A percentile compares a stretch with the other conserved stretches of the same genome.
Evolutionary conservation across 495 filamentous ascomycete species (phyloP).

Genomic region (Penicillium cosmopolitanum): DNA sequence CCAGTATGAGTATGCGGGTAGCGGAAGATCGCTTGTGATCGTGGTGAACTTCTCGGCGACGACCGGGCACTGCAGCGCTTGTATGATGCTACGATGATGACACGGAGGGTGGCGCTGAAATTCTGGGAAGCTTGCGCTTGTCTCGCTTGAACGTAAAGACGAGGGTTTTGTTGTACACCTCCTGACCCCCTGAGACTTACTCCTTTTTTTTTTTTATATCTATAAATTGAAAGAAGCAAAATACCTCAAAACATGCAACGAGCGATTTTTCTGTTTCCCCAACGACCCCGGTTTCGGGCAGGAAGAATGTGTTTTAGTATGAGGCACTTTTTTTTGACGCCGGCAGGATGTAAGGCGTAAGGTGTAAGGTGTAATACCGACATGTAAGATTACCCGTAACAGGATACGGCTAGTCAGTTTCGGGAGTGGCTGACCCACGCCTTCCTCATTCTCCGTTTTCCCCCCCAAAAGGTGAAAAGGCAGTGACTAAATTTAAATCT

Average conservation of each 20-base stretch:
- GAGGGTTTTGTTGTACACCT: background rate
- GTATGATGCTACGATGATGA: conserved; percentile 39
- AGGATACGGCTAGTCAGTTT: conserved; percentile 19
- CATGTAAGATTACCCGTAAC: background rate
- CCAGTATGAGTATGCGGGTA: background rate
- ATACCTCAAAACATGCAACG: conserved; percentile 14
- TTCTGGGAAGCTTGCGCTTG: conserved; percentile 14
- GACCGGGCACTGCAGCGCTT: conserved; percentile 23
- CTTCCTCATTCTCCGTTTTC: conserved; percentile 16
- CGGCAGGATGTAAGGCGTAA: background rate
- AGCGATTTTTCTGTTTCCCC: conserved; percentile 31
- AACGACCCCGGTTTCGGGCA: conserved; percentile 33
- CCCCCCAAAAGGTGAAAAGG: conserved; percentile 20
- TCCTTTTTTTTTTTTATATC: background rate
- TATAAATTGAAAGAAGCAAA: conserved; percentile 2
- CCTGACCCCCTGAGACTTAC: background rate
- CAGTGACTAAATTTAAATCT: conserved; percentile 42
- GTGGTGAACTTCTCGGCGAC: conserved; percentile 20
- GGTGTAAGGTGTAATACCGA: background rate
- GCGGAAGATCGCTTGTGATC: conserved; percentile 10
- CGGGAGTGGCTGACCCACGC: conserved; percentile 21
- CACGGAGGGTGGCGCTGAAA: conserved; percentile 30
- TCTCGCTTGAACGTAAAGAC: conserved; percentile 9
- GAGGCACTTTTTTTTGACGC: conserved; percentile 22
- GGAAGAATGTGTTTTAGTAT: conserved; percentile 24